phyloP scores from a whole-genome alignment of 176 grass and related monocot species.

The Echinochloa phyllopogon region DNA sequence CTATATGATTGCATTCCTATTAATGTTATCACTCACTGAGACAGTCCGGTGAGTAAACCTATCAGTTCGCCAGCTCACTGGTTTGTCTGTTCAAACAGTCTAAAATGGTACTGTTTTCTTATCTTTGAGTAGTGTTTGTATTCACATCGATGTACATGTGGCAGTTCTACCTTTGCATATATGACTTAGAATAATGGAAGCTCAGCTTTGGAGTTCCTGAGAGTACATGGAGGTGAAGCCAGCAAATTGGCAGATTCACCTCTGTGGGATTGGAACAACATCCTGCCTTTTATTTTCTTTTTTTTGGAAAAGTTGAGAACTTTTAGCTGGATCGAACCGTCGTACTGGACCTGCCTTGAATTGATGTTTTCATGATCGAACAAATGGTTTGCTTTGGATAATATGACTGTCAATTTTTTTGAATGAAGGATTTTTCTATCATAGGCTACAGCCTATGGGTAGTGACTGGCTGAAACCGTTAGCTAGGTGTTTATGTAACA shows the following conservation, averaged over 20 bases:
- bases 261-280: background rate
- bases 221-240: background rate
- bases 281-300: background rate
- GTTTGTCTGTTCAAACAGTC: background rate
- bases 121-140: background rate
- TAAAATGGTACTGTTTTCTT: background rate
- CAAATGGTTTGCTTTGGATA: background rate
- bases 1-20: background rate
- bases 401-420: background rate
- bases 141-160: background rate
- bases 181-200: background rate
- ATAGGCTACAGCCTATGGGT: background rate
- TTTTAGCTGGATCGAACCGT: background rate
- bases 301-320: background rate
- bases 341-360: too few species aligned
- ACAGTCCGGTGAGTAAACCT: background rate
- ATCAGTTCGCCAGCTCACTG: background rate
- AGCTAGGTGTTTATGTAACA: background rate
- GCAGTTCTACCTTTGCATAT: background rate
- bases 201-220: background rate
- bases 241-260: background rate
- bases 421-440: background rate
- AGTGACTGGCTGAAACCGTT: background rate
- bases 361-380: background rate
- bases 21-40: background rate